Base-by-base conservation (phyloP, 306 rosid genomes). In the Rubus idaeus region DNA sequence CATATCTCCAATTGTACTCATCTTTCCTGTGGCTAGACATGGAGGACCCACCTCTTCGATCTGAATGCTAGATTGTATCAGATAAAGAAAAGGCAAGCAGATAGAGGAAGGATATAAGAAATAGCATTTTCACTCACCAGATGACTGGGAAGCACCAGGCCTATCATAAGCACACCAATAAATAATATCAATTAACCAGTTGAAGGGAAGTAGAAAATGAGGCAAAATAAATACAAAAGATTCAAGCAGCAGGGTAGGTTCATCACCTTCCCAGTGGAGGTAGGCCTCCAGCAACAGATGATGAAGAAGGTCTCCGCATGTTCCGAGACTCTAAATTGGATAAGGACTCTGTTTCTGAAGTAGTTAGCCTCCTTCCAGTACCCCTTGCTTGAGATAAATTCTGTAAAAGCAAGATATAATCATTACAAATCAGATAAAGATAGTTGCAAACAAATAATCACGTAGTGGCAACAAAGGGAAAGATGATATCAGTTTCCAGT, bases 231-330 rank as follows among this genome's bases (percentile, higher is more conserved):
- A 10, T 39, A 66, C 6, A 62, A 45, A 52, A 69, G 13, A 64
- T 56, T 39, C 57, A 74, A 56, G 69, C 71, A 85, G 66, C 61
- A 60, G 73, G 67, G 70, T 77, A 42, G 42, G 75, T 11, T 68
- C 77, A 68, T 77, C 75, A 96, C 99, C 99, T 96, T 91, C 97
- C 98, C 17, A 90, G 85, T 21, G 99, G 99, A 74, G 98, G 99
- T 62, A 96, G 88, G 82, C 99, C 98, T 53, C 97, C 91, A 5
- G 85, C 97, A 83, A 96, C 97, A 86, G 98, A 88, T 57, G 99
- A 93, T 18, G 98, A 89, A 68, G 97, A 94, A 81, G 96, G 96
- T 77, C 99, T 89, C 53, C 98, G 87, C 76, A 65, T 49, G 82
- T 85, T 92, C 73, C 93, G 86, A 71, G 96, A 86, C 30, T 95